Percentiles rank a stretch among this genome's conserved stretches.
These are phyloP conservation scores for Aquilaria malaccensis DNA, from an alignment of 345 rosid genomes.

Conservation along the genomic window DNA sequence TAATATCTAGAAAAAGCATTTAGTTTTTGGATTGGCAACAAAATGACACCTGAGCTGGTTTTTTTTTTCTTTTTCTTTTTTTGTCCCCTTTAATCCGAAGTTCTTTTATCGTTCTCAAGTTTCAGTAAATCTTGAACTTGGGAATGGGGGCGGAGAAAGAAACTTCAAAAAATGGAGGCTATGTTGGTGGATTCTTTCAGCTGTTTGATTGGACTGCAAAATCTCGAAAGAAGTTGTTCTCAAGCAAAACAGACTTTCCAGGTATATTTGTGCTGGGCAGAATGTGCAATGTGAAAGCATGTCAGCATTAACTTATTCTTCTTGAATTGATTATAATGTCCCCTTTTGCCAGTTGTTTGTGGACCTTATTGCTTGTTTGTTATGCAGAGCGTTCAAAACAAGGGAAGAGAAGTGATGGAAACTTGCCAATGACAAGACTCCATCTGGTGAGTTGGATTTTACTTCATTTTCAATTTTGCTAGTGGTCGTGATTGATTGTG, in stretches of 20 bases:
- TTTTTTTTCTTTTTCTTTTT: too few relatives aligned
- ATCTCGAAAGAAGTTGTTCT: conserved; percentile 89
- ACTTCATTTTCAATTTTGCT: conserved; percentile 1
- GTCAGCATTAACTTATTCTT: neutral
- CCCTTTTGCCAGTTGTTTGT: conserved; percentile 8
- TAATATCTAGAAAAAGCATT: too few relatives aligned
- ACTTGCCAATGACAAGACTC: conserved; percentile 50
- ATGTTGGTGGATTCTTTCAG: conserved; percentile 75
- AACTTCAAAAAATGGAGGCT: conserved; percentile 54
- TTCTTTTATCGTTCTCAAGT: too few relatives aligned
- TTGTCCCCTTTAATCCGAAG: too few relatives aligned
- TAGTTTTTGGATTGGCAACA: too few relatives aligned
- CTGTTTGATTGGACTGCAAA: conserved; percentile 95
- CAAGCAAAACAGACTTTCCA: conserved; percentile 63
- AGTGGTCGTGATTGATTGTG: conserved; percentile 2
- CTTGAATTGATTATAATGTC: neutral
- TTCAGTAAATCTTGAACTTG: too few relatives aligned
- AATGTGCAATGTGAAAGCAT: neutral
- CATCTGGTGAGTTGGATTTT: conserved; percentile 29
- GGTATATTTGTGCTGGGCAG: conserved; percentile 22
- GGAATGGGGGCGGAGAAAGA: conserved; percentile 66
- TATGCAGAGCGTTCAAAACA: conserved; percentile 45
- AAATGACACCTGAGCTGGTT: too few relatives aligned
- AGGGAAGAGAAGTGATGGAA: conserved; percentile 58
- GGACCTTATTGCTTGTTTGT: conserved; percentile 3